A percentile compares a stretch with the other conserved stretches of the same genome.
Conservation (phyloP, 306 rosid species). For the Lagenaria siceraria region DNA sequence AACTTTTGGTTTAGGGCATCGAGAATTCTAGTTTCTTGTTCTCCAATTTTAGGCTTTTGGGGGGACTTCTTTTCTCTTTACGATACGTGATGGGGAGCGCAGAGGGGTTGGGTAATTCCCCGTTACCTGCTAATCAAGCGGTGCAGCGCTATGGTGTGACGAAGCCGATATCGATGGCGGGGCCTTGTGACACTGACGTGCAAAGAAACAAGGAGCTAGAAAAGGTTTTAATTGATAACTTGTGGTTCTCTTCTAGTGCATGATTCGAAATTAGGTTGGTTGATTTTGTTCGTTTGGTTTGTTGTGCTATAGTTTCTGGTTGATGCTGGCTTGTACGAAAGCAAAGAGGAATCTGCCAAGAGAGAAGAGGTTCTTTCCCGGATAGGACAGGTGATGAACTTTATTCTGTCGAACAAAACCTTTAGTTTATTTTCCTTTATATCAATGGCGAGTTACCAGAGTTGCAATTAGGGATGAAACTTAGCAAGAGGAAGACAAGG, state of each 20-base stretch:
- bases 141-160: conserved; percentile 47
- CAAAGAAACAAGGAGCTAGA: conserved; percentile 37
- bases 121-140: conserved; percentile 11
- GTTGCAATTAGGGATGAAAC: background rate
- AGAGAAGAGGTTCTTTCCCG: conserved; percentile 72
- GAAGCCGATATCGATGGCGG: conserved; percentile 50
- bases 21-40: background rate
- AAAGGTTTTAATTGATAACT: conserved; percentile 34
- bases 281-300: background rate
- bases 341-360: conserved; percentile 43
- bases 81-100: conserved; percentile 36
- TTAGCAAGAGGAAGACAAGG: background rate
- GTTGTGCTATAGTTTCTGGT: conserved; percentile 36
- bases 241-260: background rate
- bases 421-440: background rate
- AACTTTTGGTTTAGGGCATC: background rate
- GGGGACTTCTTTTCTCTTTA: background rate
- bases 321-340: conserved; percentile 75
- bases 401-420: background rate
- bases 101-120: conserved; percentile 27
- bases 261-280: background rate
- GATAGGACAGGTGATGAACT: conserved; percentile 47
- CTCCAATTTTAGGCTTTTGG: background rate
- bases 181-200: conserved; percentile 36
- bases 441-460: background rate